phyloP scores from a whole-genome alignment of 768 basidiomycete species.

The Lactarius hatsudake region DNA sequence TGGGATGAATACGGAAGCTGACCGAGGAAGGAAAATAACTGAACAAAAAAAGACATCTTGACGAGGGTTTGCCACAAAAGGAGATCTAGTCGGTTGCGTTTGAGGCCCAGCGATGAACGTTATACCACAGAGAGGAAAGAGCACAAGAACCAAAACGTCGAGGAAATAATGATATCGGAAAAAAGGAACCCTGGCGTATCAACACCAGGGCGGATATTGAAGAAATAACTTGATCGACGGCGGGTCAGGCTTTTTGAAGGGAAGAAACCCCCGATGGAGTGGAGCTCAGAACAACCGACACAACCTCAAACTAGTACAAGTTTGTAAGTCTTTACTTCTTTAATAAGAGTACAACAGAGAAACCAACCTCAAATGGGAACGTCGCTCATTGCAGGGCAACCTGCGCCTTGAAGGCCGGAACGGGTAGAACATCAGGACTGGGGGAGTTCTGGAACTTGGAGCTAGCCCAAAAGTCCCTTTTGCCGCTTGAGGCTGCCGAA shows the following conservation, averaged over 20 bases:
- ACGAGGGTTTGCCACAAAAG: constrained; percentile 30
- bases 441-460: constrained; percentile 86
- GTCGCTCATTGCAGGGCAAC: constrained; percentile 25
- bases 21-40: constrained; percentile 24
- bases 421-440: constrained; percentile 76
- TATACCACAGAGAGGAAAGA: constrained; percentile 25
- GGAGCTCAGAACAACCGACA: constrained; percentile 39
- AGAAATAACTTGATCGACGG: constrained; percentile 36
- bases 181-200: constrained; percentile 26
- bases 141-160: constrained; percentile 39
- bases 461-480: constrained; percentile 61
- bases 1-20: constrained; percentile 48
- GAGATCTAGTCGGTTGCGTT: constrained; percentile 31
- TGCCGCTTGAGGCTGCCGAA: constrained; percentile 18
- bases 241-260: constrained; percentile 33
- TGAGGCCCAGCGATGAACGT: constrained; percentile 35
- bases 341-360: not conserved
- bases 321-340: not conserved
- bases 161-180: constrained; percentile 43
- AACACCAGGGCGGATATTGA: constrained; percentile 29
- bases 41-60: constrained; percentile 31
- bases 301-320: constrained; percentile 33
- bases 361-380: constrained; percentile 2
- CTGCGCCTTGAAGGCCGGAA: constrained; percentile 50
- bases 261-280: constrained; percentile 35